phyloP scores from a whole-genome alignment of 2,329 filamentous ascomycete genomes.

The Trichoderma sp. region DNA sequence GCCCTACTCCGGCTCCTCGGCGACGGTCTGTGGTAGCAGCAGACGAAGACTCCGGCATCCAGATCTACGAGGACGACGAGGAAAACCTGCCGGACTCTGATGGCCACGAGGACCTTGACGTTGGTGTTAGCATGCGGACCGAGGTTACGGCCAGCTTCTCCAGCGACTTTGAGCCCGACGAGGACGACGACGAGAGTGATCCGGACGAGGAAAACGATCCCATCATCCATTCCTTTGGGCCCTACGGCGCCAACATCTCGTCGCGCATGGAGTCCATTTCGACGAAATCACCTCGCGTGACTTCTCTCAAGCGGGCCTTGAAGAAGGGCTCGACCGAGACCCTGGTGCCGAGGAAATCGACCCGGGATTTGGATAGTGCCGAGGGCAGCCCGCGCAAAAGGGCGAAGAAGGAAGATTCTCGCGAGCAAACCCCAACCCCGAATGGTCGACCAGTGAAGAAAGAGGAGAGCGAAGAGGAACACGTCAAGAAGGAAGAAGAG shows the following conservation, averaged over 20 bases:
- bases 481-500: background rate
- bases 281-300: slow-evolving; percentile 64
- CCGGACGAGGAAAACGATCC: slow-evolving; percentile 95
- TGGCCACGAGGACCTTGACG: slow-evolving; percentile 32
- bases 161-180: slow-evolving; percentile 56
- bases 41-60: slow-evolving; percentile 51
- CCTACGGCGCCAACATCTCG: slow-evolving; percentile 85
- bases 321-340: slow-evolving; percentile 34
- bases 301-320: slow-evolving; percentile 33
- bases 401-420: slow-evolving; percentile 4
- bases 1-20: slow-evolving; percentile 59
- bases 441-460: background rate
- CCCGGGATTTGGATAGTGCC: slow-evolving; percentile 26
- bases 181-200: slow-evolving; percentile 72
- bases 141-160: slow-evolving; percentile 58
- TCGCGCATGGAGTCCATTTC: slow-evolving; percentile 78
- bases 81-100: slow-evolving; percentile 46
- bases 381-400: slow-evolving; percentile 27
- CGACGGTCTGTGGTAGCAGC: slow-evolving; percentile 51
- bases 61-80: slow-evolving; percentile 73
- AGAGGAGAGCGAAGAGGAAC: background rate
- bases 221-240: slow-evolving; percentile 87
- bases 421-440: background rate
- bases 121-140: slow-evolving; percentile 53
- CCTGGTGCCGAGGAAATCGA: slow-evolving; percentile 31